phyloP scores from a whole-genome alignment of 2,329 filamentous ascomycete genomes.

The Chaetomium sp. region DNA sequence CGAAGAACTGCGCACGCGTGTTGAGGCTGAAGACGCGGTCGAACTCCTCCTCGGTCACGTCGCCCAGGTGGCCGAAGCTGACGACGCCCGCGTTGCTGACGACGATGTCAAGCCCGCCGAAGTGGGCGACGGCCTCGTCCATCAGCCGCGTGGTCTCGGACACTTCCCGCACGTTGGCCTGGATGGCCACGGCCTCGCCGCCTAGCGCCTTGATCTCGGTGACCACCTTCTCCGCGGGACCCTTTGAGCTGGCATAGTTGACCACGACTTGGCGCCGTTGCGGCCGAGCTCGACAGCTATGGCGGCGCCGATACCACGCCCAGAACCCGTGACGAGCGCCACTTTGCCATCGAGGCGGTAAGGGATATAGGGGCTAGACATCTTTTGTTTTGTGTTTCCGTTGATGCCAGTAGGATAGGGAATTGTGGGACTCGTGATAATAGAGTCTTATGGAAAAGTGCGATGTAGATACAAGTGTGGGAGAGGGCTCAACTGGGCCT shows the following conservation, averaged over 20 bases:
- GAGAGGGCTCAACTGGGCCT: too few species aligned
- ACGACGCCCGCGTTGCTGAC: not conserved
- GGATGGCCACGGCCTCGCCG: not conserved
- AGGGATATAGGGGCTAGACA: too few species aligned
- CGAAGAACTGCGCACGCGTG: slow-evolving; percentile 6
- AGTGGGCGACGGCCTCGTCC: not conserved
- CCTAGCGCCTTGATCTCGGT: slow-evolving; percentile 2
- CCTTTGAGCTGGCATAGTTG: not conserved
- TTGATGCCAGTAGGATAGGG: too few species aligned
- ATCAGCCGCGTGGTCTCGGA: not conserved
- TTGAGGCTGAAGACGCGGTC: slow-evolving; percentile 8
- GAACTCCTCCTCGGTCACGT: not conserved
- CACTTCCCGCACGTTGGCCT: not conserved
- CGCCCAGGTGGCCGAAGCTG: not conserved
- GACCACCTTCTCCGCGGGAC: not conserved
- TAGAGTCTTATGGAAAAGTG: too few species aligned
- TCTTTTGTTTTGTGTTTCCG: too few species aligned
- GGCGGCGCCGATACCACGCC: slow-evolving; percentile 6
- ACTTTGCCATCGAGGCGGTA: too few species aligned
- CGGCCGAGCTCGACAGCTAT: not conserved
- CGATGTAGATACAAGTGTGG: too few species aligned
- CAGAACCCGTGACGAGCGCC: slow-evolving; percentile 1
- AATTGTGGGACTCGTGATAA: too few species aligned
- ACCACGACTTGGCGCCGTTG: not conserved
- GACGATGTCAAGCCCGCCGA: not conserved